phyloP scores from a whole-genome alignment of 1,284 basidiomycete species.

The Moesziomyces aphidis region DNA sequence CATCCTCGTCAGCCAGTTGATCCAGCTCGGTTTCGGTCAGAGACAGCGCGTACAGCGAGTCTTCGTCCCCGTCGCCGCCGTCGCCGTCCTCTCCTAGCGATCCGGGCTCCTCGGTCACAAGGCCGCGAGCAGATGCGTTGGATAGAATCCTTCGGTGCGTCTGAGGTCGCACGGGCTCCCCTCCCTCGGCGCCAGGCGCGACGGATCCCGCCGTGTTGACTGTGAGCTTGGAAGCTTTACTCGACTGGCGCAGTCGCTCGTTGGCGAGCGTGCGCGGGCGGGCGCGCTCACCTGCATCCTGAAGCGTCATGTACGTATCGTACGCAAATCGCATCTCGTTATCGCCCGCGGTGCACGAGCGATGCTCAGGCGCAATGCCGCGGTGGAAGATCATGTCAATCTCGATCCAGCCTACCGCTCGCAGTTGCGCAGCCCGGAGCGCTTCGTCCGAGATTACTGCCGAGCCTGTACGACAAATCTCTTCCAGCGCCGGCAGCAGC shows the following conservation, averaged over 20 bases:
- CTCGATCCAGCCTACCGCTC: slow-evolving; percentile 54
- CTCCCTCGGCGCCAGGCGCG: slow-evolving; percentile 3
- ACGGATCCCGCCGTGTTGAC: background rate
- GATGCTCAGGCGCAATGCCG: slow-evolving; percentile 54
- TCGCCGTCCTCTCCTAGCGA: slow-evolving; percentile 24
- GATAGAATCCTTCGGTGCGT: slow-evolving; percentile 20
- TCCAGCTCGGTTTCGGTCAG: slow-evolving; percentile 40
- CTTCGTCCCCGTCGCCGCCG: slow-evolving; percentile 13
- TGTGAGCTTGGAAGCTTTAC: slow-evolving; percentile 2
- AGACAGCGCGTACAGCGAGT: slow-evolving; percentile 38
- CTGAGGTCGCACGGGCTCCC: slow-evolving; percentile 4
- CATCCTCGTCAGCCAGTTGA: slow-evolving; percentile 23
- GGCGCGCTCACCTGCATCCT: slow-evolving; percentile 50
- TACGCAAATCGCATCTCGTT: slow-evolving; percentile 56
- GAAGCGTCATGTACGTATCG: slow-evolving; percentile 52
- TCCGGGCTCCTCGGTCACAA: slow-evolving; percentile 10
- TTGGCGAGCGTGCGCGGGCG: slow-evolving; percentile 26
- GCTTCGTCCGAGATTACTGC: slow-evolving; percentile 28
- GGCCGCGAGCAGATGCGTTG: slow-evolving; percentile 9
- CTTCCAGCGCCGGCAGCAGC: slow-evolving; percentile 49
- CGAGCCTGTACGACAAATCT: slow-evolving; percentile 33
- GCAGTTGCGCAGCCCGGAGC: slow-evolving; percentile 23
- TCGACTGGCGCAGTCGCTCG: slow-evolving; percentile 11
- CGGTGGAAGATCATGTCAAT: slow-evolving; percentile 53
- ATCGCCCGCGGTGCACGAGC: slow-evolving; percentile 50